phyloP scores from a whole-genome alignment of 2,329 filamentous ascomycete genomes.

The Neofusicoccum cordaticola region DNA sequence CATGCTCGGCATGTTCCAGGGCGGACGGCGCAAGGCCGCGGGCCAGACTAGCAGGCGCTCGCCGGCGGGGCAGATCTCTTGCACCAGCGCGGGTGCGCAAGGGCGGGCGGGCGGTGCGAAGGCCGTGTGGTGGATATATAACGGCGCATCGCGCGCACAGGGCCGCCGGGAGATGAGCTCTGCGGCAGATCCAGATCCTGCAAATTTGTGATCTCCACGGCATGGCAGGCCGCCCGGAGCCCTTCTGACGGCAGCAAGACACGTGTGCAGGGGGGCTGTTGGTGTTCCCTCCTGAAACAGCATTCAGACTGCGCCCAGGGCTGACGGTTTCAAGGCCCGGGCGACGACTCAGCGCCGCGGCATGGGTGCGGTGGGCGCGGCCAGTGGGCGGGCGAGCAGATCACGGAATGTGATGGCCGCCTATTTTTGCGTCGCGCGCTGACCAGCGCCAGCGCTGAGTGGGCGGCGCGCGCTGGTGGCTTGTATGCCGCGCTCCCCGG shows the following conservation, averaged over 20 bases:
- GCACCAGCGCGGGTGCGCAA: neutral
- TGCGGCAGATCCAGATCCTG: constrained; percentile 13
- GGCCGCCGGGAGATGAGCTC: constrained; percentile 1
- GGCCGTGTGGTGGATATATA: neutral
- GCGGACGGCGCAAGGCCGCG: neutral
- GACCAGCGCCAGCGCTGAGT: neutral
- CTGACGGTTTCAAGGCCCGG: constrained; percentile 10
- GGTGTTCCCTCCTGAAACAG: constrained; percentile 11
- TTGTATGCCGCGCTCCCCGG: neutral
- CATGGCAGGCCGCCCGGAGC: neutral
- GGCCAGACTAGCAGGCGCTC: neutral
- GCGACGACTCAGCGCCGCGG: neutral
- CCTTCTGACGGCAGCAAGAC: neutral
- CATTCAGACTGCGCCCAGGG: neutral
- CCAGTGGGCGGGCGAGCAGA: neutral
- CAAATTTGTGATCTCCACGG: constrained; percentile 1
- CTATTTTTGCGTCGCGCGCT: constrained; percentile 5
- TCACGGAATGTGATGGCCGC: neutral
- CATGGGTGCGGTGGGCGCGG: neutral
- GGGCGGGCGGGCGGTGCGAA: neutral
- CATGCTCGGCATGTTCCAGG: neutral
- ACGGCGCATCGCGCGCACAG: neutral
- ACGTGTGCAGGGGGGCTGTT: constrained; percentile 6
- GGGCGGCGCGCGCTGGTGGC: neutral
- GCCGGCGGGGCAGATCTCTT: neutral